phyloP scores from a whole-genome alignment of 148 eudicot species.

The Hydrangea macrophylla region DNA sequence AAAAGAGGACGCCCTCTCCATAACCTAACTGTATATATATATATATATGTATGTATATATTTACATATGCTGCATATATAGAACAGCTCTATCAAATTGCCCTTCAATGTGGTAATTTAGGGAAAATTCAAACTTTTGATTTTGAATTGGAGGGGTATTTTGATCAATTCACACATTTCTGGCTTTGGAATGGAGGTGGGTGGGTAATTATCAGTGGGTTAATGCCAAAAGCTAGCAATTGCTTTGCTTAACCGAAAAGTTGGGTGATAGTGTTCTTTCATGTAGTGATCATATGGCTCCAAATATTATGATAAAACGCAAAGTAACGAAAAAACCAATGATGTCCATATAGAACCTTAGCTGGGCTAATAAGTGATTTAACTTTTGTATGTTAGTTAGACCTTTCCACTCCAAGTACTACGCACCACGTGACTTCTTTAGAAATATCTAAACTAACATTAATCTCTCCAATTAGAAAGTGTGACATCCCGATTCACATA shows the following conservation, averaged over 20 bases:
- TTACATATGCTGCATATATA: too few species aligned
- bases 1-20: too few species aligned
- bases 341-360: background rate
- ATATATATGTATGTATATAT: too few species aligned
- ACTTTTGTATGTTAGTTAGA: too few species aligned
- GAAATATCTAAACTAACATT: too few species aligned
- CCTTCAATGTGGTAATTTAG: background rate
- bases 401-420: too few species aligned
- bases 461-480: too few species aligned
- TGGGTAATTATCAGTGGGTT: background rate
- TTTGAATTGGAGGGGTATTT: background rate
- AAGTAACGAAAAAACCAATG: background rate
- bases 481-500: too few species aligned
- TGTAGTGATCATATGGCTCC: constrained; percentile 6
- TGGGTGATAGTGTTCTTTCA: constrained; percentile 19
- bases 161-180: background rate
- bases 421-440: too few species aligned
- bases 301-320: background rate
- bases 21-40: too few species aligned
- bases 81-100: background rate
- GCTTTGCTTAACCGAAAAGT: constrained; percentile 21
- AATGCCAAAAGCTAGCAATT: constrained; percentile 10
- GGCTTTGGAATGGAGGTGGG: background rate
- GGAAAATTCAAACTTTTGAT: background rate
- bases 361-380: background rate